phyloP scores from a whole-genome alignment of 441 rosid genomes.

The Syzygium syzygioides region DNA sequence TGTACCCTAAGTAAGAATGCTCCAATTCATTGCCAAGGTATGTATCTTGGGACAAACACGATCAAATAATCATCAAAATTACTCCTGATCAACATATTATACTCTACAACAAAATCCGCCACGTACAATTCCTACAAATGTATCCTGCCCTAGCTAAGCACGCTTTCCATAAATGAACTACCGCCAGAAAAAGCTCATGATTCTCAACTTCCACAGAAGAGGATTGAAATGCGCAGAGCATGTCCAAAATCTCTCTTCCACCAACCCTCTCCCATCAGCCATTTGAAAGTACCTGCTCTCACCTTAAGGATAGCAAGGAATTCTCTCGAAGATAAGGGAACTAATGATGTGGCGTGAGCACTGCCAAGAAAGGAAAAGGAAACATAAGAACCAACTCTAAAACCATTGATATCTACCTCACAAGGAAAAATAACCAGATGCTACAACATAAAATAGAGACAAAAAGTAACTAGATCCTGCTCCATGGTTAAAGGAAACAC shows the following conservation, averaged over 20 bases:
- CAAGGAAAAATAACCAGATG: background rate
- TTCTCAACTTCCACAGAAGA: background rate
- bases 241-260: background rate
- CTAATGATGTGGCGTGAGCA: constrained; percentile 73
- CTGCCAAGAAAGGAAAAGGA: constrained; percentile 30
- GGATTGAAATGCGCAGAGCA: background rate
- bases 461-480: background rate
- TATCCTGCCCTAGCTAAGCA: background rate
- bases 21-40: background rate
- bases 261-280: background rate
- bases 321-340: constrained; percentile 23
- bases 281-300: constrained; percentile 11
- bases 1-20: background rate
- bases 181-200: background rate
- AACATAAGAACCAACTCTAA: background rate
- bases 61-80: background rate
- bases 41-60: background rate
- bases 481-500: background rate
- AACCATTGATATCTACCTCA: background rate
- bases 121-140: background rate
- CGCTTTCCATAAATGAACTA: background rate
- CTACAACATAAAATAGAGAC: background rate
- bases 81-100: background rate
- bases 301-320: constrained; percentile 34
- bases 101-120: background rate